Evolutionary conservation across 768 basidiomycete species (phyloP).

Genomic region (Kockovaella imperatae): DNA sequence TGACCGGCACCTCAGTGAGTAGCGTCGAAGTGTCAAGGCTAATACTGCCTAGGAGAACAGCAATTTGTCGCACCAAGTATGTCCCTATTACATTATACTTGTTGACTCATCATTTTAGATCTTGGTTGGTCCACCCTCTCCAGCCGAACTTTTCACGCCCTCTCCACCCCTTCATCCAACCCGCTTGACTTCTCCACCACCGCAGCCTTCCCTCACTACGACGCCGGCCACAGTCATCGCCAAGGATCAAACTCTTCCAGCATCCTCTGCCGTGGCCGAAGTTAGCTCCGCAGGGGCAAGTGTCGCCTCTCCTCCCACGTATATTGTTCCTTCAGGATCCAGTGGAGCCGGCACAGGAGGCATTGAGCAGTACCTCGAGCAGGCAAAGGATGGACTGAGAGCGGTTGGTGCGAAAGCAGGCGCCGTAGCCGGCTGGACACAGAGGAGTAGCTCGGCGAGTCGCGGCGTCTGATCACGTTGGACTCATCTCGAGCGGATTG

Average conservation of each 20-base stretch:
- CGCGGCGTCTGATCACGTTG: background rate
- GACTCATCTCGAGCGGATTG: background rate
- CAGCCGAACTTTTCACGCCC: constrained; percentile 30
- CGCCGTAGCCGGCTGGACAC: constrained; percentile 33
- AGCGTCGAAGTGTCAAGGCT: background rate
- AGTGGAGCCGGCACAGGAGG: constrained; percentile 4
- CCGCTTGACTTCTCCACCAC: constrained; percentile 24
- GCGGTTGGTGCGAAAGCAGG: constrained; percentile 35
- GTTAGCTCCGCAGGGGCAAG: background rate
- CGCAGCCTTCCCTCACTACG: constrained; percentile 8
- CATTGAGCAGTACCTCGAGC: constrained; percentile 34
- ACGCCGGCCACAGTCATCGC: constrained; percentile 4
- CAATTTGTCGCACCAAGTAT: constrained; percentile 16
- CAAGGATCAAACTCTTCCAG: constrained; percentile 1
- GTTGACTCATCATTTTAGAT: constrained; percentile 18
- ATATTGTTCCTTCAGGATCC: no score
- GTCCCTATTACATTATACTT: no score
- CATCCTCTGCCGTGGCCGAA: background rate
- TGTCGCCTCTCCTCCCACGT: no score
- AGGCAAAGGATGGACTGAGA: constrained; percentile 37
- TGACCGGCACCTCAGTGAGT: constrained; percentile 13
- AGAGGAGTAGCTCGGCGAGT: constrained; percentile 7
- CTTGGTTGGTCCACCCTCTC: constrained; percentile 33
- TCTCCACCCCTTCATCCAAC: constrained; percentile 20
- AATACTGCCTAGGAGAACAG: constrained; percentile 10